A percentile compares a stretch with the other conserved stretches of the same genome.
Evolutionary conservation across 352 stramenopile species (phyloP).

Genomic region (Globisporangium heterothallicum): DNA sequence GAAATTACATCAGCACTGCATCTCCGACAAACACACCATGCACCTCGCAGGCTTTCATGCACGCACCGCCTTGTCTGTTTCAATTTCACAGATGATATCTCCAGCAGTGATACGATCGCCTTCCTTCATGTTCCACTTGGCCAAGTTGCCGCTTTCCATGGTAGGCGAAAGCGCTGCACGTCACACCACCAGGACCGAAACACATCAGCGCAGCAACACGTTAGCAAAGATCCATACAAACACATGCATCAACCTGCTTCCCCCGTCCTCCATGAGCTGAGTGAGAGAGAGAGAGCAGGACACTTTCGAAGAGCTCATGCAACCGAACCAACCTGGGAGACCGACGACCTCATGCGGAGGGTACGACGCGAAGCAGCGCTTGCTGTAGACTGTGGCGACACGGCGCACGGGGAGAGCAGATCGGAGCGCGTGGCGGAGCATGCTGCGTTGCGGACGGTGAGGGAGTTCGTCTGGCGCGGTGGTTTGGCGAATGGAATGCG

Average conservation of each 20-base stretch:
- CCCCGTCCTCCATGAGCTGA: not conserved
- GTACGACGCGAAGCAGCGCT: constrained; percentile 65
- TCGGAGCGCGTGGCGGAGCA: constrained; percentile 63
- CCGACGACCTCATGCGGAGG: constrained; percentile 74
- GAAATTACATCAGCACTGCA: not conserved
- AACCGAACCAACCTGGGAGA: constrained; percentile 45
- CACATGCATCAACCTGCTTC: not conserved
- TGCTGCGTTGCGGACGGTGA: constrained; percentile 12
- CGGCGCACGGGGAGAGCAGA: constrained; percentile 37
- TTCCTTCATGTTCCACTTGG: constrained; percentile 93
- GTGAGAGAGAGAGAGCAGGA: not conserved
- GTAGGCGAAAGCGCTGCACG: constrained; percentile 91
- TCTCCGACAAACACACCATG: not conserved
- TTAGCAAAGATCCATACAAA: not conserved
- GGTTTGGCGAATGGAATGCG: constrained; percentile 1
- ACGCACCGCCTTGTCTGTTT: constrained; percentile 97
- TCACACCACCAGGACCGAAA: not conserved
- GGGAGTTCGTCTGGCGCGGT: no score
- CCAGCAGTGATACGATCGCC: constrained; percentile 91
- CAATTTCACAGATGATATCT: constrained; percentile 95
- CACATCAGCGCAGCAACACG: not conserved
- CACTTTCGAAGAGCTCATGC: not conserved
- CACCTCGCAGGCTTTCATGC: not conserved
- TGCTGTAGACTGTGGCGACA: constrained; percentile 19
- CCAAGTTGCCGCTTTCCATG: constrained; percentile 96